phyloP scores from a whole-genome alignment of 805 yeast species.

The Candida coquimbonensis region DNA sequence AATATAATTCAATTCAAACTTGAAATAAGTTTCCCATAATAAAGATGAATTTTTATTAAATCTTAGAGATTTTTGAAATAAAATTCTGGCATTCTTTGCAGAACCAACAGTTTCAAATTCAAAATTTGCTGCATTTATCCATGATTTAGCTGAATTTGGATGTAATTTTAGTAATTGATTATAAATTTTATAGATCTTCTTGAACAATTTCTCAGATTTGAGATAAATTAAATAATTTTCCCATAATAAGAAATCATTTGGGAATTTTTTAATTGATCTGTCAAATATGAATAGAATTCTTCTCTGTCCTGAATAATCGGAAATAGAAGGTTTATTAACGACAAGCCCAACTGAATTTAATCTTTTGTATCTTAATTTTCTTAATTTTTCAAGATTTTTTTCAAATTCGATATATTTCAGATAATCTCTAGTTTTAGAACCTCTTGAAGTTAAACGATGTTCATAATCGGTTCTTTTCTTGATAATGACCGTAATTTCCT shows the following conservation, averaged over 20 bases:
- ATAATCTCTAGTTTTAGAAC: slow-evolving; percentile 71
- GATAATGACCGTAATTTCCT: slow-evolving; percentile 80
- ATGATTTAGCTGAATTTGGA: slow-evolving; percentile 83
- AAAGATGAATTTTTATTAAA: slow-evolving; percentile 68
- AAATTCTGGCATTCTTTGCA: slow-evolving; percentile 79
- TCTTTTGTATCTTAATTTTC: slow-evolving; percentile 64
- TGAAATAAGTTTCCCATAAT: slow-evolving; percentile 82
- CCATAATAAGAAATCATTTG: slow-evolving; percentile 77
- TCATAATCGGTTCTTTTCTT: slow-evolving; percentile 94
- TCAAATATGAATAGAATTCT: slow-evolving; percentile 78
- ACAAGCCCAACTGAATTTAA: slow-evolving; percentile 48
- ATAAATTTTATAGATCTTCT: slow-evolving; percentile 68
- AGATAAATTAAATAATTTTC: slow-evolving; percentile 63
- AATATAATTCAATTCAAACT: slow-evolving; percentile 80
- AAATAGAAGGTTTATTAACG: slow-evolving; percentile 54
- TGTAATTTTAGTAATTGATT: slow-evolving; percentile 75
- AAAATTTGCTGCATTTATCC: slow-evolving; percentile 93
- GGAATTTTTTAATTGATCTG: slow-evolving; percentile 73
- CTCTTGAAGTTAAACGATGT: slow-evolving; percentile 80
- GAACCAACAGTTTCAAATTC: slow-evolving; percentile 87
- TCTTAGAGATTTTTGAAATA: slow-evolving; percentile 78
- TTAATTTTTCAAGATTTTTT: slow-evolving; percentile 64
- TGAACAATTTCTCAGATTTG: slow-evolving; percentile 59
- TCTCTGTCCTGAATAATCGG: slow-evolving; percentile 84
- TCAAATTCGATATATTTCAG: slow-evolving; percentile 77